A percentile compares a stretch with the other conserved stretches of the same genome.
Conservation (phyloP, 2,329 filamentous ascomycete species). For the Thermothelomyces thermophilus region DNA sequence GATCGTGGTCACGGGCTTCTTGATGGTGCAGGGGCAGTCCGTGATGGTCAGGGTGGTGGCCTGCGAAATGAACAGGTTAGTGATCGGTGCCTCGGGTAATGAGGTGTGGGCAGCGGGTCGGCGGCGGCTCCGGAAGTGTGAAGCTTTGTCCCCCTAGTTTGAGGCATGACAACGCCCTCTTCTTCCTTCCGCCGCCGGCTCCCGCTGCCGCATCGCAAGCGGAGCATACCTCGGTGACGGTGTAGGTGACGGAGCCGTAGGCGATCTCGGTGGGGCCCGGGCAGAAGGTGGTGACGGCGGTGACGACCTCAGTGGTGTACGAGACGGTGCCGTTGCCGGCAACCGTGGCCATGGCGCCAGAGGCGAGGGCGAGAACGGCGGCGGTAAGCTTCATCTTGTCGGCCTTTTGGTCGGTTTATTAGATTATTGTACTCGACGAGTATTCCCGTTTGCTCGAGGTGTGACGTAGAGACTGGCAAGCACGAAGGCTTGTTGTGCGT, state of each 20-base stretch:
- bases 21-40: conserved; percentile 64
- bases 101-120: background rate
- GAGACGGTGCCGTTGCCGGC: conserved; percentile 45
- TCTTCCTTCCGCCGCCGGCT: background rate
- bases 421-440: conserved; percentile 29
- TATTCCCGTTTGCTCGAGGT: conserved; percentile 24
- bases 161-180: background rate
- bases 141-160: background rate
- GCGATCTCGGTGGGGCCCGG: conserved; percentile 58
- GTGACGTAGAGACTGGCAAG: conserved; percentile 25
- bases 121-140: background rate
- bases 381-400: conserved; percentile 63
- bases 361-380: conserved; percentile 47
- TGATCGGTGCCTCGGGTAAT: background rate
- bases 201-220: background rate
- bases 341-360: conserved; percentile 36
- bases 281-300: conserved; percentile 65
- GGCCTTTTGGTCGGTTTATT: conserved; percentile 43
- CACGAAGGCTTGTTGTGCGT: conserved; percentile 21
- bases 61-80: conserved; percentile 30
- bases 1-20: conserved; percentile 50
- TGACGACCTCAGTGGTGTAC: conserved; percentile 61
- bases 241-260: conserved; percentile 61
- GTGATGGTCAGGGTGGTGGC: conserved; percentile 65
- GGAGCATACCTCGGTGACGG: conserved; percentile 53